Evolutionary conservation across 2,329 filamentous ascomycete species (phyloP), one percentile per base, ranked within the genome.

Genomic region (Colletotrichum ledebouriae): DNA sequence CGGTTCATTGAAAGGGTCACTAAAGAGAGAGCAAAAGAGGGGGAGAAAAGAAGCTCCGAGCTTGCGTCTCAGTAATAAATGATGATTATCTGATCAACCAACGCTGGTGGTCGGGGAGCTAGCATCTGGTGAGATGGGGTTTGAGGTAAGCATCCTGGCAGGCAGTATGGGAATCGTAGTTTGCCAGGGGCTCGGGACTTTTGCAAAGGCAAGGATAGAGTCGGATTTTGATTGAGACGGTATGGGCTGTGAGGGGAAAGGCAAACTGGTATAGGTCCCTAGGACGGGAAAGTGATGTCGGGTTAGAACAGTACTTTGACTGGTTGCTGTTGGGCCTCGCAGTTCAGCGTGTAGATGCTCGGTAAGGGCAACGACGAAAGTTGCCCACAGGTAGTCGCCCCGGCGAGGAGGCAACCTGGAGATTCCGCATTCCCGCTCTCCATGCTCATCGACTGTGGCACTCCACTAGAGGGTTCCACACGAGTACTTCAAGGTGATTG

Each of bases 41-140:
- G 42, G 11, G 22, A 41, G 33, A 42, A 41, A 57, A 42, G 15
- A 57, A 57, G 53, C 20, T 44, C 44, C 6, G 13, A 41, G 13
- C 2, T 17, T 6, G 42, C 6, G 53, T 57, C 17, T 42, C 37
- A 33, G 12, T 10, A 42, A 25, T 9, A 44, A 4, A 1, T 17
- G 25, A 37, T 9, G 15, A 22, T 44, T 44, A 57, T 57, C 37
- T 57, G 53, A 57, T 29, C 39, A 57, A 57, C 53, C 22, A 57
- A 29, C 22, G 22, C 39, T 34, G 52, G n/a, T 39, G 33, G 33
- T n/a, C 17, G n/a, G 52, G 17, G 25, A 20, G 50, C n/a, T 29
- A 50, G 12, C 37, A n/a, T 34, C 17, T 11, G 34, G 33, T 17
- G 15, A 39, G 25, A 53, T 56, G 53, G 15, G 17, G 22, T 39